Percentiles rank a stretch among this genome's conserved stretches.
phyloP scores from a whole-genome alignment of 78 protist genomes.

The Cavenderia fasciculata region DNA sequence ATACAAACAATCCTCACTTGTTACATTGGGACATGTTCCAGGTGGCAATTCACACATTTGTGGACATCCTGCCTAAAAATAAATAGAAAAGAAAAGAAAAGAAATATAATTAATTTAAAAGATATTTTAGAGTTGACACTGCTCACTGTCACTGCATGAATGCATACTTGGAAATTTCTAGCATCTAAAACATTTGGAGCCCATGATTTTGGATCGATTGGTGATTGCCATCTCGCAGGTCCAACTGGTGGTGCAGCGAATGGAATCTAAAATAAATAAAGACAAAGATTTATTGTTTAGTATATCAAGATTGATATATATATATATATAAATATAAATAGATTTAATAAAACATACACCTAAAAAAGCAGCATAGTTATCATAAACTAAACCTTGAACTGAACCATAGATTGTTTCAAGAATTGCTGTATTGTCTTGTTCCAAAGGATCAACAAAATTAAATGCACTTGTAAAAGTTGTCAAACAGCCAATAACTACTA shows the following conservation, averaged over 20 bases:
- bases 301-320: background rate
- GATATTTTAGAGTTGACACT: too few relatives aligned
- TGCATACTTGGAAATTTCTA: background rate
- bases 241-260: slow-evolving; percentile 55
- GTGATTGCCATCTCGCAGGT: slow-evolving; percentile 44
- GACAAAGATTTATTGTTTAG: background rate
- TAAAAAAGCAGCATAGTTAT: slow-evolving; percentile 5
- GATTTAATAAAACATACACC: background rate
- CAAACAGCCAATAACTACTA: too few relatives aligned
- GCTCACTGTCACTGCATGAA: too few relatives aligned
- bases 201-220: slow-evolving; percentile 10
- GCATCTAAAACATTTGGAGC: slow-evolving; percentile 55
- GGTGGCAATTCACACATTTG: slow-evolving; percentile 24
- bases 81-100: background rate
- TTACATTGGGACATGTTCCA: slow-evolving; percentile 40
- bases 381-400: background rate
- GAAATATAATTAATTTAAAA: too few relatives aligned
- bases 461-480: too few relatives aligned
- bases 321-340: too few relatives aligned
- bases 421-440: too few relatives aligned
- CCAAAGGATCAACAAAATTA: too few relatives aligned
- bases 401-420: too few relatives aligned
- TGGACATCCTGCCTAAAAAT: slow-evolving; percentile 12
- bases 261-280: slow-evolving; percentile 19
- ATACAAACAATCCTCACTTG: slow-evolving; percentile 81